These are phyloP conservation scores for Plasmodium berghei DNA, from an alignment of 169 alveolate species.

Conservation along the genomic window DNA sequence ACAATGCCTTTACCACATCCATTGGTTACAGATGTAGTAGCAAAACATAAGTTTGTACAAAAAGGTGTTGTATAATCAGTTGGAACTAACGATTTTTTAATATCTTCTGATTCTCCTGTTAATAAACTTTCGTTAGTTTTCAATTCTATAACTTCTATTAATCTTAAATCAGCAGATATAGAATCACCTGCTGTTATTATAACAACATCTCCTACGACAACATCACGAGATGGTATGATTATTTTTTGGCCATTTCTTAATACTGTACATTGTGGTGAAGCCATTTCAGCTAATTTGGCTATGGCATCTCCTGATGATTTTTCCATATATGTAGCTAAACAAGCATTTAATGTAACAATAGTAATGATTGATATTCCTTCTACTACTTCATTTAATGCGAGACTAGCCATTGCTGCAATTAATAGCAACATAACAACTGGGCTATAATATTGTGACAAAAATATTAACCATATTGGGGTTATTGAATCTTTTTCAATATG, in stretches of 20 bases:
- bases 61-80: constrained; percentile 86
- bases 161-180: constrained; percentile 95
- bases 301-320: constrained; percentile 91
- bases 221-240: constrained; percentile 89
- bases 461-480: constrained; percentile 89
- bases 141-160: constrained; percentile 92
- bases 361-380: constrained; percentile 91
- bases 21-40: constrained; percentile 93
- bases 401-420: constrained; percentile 88
- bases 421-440: constrained; percentile 89
- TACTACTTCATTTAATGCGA: constrained; percentile 89
- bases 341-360: constrained; percentile 91
- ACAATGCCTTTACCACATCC: constrained; percentile 95
- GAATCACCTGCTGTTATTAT: constrained; percentile 92
- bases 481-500: constrained; percentile 87
- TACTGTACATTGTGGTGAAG: constrained; percentile 92
- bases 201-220: constrained; percentile 95
- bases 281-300: constrained; percentile 92
- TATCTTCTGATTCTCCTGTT: constrained; percentile 95
- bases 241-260: constrained; percentile 87
- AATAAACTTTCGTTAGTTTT: constrained; percentile 94
- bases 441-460: constrained; percentile 88
- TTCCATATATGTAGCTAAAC: constrained; percentile 94
- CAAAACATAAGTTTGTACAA: constrained; percentile 93
- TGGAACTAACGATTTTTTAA: constrained; percentile 85